phyloP scores from a whole-genome alignment of 1,284 basidiomycete species.

The Cryptococcus sp. region DNA sequence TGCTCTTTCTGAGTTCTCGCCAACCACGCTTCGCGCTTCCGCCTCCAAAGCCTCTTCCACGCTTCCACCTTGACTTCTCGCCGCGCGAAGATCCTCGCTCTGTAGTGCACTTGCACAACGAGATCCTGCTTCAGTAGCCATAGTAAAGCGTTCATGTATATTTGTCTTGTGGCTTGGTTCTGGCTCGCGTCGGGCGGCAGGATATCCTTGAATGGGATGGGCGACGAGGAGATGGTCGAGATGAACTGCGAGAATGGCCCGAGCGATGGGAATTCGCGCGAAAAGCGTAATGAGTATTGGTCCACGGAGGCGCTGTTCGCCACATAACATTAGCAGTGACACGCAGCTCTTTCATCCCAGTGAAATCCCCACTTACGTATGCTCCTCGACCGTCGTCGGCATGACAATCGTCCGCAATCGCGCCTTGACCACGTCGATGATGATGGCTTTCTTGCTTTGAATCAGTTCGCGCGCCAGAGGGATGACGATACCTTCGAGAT shows the following conservation, averaged over 20 bases:
- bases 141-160: slow-evolving; percentile 79
- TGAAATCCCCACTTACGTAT: slow-evolving; percentile 60
- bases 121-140: slow-evolving; percentile 91
- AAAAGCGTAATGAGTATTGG: slow-evolving; percentile 65
- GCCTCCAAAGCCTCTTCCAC: slow-evolving; percentile 44
- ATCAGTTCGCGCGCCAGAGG: slow-evolving; percentile 88
- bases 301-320: slow-evolving; percentile 21
- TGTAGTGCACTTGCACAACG: slow-evolving; percentile 79
- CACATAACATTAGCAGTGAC: neutral
- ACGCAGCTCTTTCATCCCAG: too few relatives aligned
- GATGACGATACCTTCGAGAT: slow-evolving; percentile 80
- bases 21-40: slow-evolving; percentile 41
- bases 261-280: slow-evolving; percentile 66
- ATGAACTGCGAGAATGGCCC: slow-evolving; percentile 74
- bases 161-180: slow-evolving; percentile 55
- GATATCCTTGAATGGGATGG: slow-evolving; percentile 62
- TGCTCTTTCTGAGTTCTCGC: slow-evolving; percentile 1
- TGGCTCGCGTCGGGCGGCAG: slow-evolving; percentile 26
- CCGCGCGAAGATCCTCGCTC: slow-evolving; percentile 79
- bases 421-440: slow-evolving; percentile 82
- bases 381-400: slow-evolving; percentile 66
- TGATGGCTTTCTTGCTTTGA: slow-evolving; percentile 81
- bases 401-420: slow-evolving; percentile 81
- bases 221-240: slow-evolving; percentile 67
- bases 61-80: slow-evolving; percentile 68